Conservation (phyloP, 2,329 filamentous ascomycete genomes). For the Beauveria brongniartii region DNA sequence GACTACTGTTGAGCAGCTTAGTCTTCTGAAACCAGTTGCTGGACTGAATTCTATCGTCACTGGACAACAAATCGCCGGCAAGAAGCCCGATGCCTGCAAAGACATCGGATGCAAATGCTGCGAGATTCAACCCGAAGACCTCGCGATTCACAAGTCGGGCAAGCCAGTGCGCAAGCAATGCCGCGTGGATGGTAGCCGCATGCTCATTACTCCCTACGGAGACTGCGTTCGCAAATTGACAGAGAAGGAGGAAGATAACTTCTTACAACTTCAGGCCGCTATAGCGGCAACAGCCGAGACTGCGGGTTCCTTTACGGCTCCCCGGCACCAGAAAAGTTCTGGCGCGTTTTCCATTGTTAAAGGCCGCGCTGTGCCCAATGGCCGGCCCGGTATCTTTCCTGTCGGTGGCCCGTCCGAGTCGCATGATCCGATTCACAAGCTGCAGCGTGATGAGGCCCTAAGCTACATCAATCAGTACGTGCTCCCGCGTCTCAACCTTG, state of each 20-base stretch:
- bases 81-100: conserved; percentile 25
- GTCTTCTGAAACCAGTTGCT: conserved; percentile 29
- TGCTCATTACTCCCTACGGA: conserved; percentile 68
- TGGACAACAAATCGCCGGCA: conserved; percentile 4
- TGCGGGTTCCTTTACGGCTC: conserved; percentile 48
- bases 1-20: conserved; percentile 27
- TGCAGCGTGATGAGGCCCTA: conserved; percentile 58
- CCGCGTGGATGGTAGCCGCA: conserved; percentile 52
- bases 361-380: conserved; percentile 57
- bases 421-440: conserved; percentile 54
- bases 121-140: conserved; percentile 41
- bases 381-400: conserved; percentile 54
- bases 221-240: conserved; percentile 68
- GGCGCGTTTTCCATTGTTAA: conserved; percentile 56
- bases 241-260: conserved; percentile 60
- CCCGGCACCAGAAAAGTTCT: conserved; percentile 43
- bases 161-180: conserved; percentile 51
- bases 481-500: conserved; percentile 49
- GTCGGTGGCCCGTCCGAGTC: conserved; percentile 36
- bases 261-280: conserved; percentile 57
- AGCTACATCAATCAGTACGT: conserved; percentile 64
- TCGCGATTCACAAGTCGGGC: conserved; percentile 45
- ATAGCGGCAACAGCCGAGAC: conserved; percentile 42
- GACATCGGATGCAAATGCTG: conserved; percentile 31
- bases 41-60: conserved; percentile 8